Evolutionary conservation across 352 stramenopile genomes (phyloP), one percentile per base, ranked within the genome.

Genomic region (Pythium vanterpoolii): DNA sequence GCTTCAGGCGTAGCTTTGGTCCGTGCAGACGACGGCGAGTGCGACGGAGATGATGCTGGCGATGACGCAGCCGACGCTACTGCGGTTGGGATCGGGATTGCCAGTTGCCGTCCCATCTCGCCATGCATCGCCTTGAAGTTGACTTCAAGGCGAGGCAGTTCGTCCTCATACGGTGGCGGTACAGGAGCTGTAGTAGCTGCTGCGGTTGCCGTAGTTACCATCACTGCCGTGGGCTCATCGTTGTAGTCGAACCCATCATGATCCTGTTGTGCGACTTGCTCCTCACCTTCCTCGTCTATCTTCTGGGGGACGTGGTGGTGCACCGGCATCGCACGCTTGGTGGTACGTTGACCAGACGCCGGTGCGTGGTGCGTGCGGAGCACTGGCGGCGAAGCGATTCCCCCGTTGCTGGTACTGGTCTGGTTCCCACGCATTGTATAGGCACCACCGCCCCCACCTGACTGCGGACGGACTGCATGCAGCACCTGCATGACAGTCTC

Each of bases 251-350:
- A 57, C 47, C 68, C 71, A 33, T 64, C 54, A 31, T 65, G 62
- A 33, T 64, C 54, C 34, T 65, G 62, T 19, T 72, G 62, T n/a
- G 66, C 64, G 8, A 74, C 71, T 13, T 73, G 58, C 10, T 83
- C 71, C 18, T 81, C 69, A 28, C 74, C 72, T 42, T 79, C 79
- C 39, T 86, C 74, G 5, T 73, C 74, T 51, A 86, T 86, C 44
- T 73, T 64, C 26, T 74, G 76, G 4, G 53, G 56, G 18, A 73
- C 61, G 1, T 56, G 48, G 16, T 57, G 24, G 27, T 21, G 40
- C 5, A 24, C 10, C 5, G 31, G 31, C 24, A 16, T 13, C 1
- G n/a, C 19, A 19, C 39, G 39, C 39, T 46, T 46, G 39, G n/a
- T 46, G 5, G 14, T 6, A 19, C 7, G 34, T 0, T 2, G 13